Evolutionary conservation across 768 basidiomycete species (phyloP).

Genomic region (Rhodotorula babjevae): DNA sequence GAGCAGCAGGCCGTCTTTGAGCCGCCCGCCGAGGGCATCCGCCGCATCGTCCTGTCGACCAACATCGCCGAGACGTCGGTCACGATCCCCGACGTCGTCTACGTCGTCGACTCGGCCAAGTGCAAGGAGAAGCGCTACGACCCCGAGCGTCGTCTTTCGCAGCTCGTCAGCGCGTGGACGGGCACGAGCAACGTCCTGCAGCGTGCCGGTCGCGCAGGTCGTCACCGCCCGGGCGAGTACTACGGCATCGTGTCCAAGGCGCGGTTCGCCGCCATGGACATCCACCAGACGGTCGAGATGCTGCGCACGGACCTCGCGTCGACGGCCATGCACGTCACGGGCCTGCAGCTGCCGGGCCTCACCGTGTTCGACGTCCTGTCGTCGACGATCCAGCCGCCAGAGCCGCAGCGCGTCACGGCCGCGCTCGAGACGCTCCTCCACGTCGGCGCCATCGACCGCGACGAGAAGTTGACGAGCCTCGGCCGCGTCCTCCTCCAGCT

Average conservation of each 20-base stretch:
- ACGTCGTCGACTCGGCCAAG: constrained; percentile 50
- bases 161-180: constrained; percentile 84
- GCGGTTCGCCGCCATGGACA: constrained; percentile 60
- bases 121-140: constrained; percentile 49
- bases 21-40: constrained; percentile 67
- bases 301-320: constrained; percentile 37
- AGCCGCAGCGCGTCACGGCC: constrained; percentile 64
- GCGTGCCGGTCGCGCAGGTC: constrained; percentile 83
- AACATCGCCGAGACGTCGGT: constrained; percentile 94
- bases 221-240: constrained; percentile 85
- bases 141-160: constrained; percentile 78
- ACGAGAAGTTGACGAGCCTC: constrained; percentile 73
- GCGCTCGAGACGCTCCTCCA: constrained; percentile 74
- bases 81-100: constrained; percentile 67
- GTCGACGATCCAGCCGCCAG: constrained; percentile 83
- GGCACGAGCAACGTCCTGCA: constrained; percentile 86
- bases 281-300: constrained; percentile 92
- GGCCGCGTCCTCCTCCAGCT: constrained; percentile 82
- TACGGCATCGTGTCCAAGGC: constrained; percentile 70
- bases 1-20: constrained; percentile 89
- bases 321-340: constrained; percentile 88
- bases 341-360: constrained; percentile 79
- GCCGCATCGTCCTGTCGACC: constrained; percentile 84
- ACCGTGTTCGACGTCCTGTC: constrained; percentile 79
- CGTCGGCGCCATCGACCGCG: constrained; percentile 77